phyloP scores from a whole-genome alignment of 306 rosid species.

The Cicer yamashitae region DNA sequence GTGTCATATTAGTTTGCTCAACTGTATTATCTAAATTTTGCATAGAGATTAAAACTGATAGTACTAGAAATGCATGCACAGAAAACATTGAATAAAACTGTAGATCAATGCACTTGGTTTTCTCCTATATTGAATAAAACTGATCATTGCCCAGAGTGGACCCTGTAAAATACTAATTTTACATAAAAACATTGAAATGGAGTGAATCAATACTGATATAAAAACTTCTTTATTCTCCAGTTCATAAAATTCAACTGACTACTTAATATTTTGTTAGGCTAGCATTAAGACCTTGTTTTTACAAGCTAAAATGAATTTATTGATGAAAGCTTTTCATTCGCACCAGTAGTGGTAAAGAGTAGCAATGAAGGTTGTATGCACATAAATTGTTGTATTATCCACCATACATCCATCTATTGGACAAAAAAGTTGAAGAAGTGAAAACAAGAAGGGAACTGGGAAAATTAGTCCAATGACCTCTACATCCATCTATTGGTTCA shows the following conservation, averaged over 20 bases:
- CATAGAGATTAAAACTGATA: neutral
- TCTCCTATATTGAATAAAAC: neutral
- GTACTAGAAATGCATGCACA: neutral
- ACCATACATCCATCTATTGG: too few species aligned
- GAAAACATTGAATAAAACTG: neutral
- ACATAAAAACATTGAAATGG: neutral
- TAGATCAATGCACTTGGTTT: neutral
- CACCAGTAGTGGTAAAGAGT: too few species aligned
- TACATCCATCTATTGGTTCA: too few species aligned
- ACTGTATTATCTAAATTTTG: neutral
- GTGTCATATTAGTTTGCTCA: neutral
- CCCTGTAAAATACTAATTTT: neutral
- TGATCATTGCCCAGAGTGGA: neutral
- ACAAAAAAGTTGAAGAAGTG: too few species aligned
- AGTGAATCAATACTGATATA: neutral
- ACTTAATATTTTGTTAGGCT: neutral
- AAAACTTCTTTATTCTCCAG: too few species aligned
- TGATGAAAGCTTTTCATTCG: too few species aligned
- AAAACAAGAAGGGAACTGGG: too few species aligned
- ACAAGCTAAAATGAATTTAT: neutral
- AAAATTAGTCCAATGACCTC: too few species aligned
- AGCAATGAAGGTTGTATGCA: too few species aligned
- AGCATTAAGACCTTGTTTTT: neutral
- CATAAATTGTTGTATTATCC: too few species aligned
- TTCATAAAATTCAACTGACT: neutral